A percentile compares a stretch with the other conserved stretches of the same genome.
Conservation (phyloP, 2,329 filamentous ascomycete species). For the Scedosporium dehoogii region DNA sequence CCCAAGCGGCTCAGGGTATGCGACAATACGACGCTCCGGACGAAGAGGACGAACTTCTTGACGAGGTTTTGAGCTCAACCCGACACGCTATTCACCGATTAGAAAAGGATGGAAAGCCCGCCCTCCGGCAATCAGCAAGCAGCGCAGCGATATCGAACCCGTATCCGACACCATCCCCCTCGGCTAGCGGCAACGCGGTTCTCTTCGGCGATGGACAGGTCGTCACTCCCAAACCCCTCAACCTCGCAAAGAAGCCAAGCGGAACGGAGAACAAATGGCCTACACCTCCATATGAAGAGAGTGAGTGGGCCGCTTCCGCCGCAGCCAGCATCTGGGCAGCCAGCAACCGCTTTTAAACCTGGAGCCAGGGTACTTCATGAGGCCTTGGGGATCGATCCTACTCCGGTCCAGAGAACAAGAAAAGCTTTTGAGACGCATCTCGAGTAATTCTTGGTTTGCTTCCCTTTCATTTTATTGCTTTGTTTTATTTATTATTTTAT, state of each 20-base stretch:
- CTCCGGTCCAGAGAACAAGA: too few species aligned
- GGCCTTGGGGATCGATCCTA: too few species aligned
- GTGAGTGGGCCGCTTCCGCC: slow-evolving; percentile 79
- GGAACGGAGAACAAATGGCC: slow-evolving; percentile 66
- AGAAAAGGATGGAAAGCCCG: slow-evolving; percentile 41
- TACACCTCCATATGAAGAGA: slow-evolving; percentile 89
- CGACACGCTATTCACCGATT: slow-evolving; percentile 65
- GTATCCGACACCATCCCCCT: slow-evolving; percentile 61
- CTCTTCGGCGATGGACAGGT: slow-evolving; percentile 59
- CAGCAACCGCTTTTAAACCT: slow-evolving; percentile 47
- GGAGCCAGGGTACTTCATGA: neutral
- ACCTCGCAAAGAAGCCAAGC: slow-evolving; percentile 50
- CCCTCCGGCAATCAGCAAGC: slow-evolving; percentile 52
- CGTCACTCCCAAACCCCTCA: slow-evolving; percentile 59
- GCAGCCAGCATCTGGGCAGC: slow-evolving; percentile 73
- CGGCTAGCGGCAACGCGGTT: slow-evolving; percentile 70
- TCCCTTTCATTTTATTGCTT: neutral
- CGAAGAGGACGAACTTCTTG: slow-evolving; percentile 90
- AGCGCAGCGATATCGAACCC: slow-evolving; percentile 52
- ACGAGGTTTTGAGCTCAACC: slow-evolving; percentile 75
- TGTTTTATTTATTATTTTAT: neutral
- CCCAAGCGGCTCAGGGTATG: slow-evolving; percentile 62
- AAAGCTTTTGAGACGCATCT: too few species aligned
- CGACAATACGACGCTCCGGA: slow-evolving; percentile 89
- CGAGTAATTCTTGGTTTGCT: neutral